Percentiles rank a stretch among this genome's conserved stretches.
Evolutionary conservation across 1,284 basidiomycete species (phyloP).

Genomic region (Porodaedalea pini): DNA sequence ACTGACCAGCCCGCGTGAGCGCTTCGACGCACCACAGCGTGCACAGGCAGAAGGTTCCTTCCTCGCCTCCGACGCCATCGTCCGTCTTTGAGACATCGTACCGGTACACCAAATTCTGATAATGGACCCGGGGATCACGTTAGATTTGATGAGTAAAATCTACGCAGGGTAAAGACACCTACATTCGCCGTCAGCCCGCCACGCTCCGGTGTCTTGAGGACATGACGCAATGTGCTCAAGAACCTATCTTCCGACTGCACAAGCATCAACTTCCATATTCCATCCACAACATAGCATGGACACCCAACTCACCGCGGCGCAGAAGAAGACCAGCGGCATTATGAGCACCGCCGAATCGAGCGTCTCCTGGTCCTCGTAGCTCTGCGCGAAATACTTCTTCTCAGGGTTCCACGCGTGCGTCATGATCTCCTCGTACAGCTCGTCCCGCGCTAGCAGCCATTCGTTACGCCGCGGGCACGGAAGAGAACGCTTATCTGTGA

Average conservation of each 20-base stretch:
- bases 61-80: slow-evolving; percentile 91
- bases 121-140: slow-evolving; percentile 2
- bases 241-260: slow-evolving; percentile 81
- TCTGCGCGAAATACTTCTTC: slow-evolving; percentile 67
- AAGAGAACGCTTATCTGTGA: slow-evolving; percentile 85
- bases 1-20: slow-evolving; percentile 78
- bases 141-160: neutral
- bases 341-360: slow-evolving; percentile 76
- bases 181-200: slow-evolving; percentile 88
- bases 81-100: slow-evolving; percentile 80
- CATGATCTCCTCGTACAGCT: slow-evolving; percentile 85
- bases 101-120: slow-evolving; percentile 68
- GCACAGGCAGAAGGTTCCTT: slow-evolving; percentile 81
- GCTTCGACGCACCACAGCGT: slow-evolving; percentile 87
- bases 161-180: slow-evolving; percentile 24
- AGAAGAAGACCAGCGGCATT: slow-evolving; percentile 88
- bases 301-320: slow-evolving; percentile 52
- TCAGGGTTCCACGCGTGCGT: slow-evolving; percentile 72
- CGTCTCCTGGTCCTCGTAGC: slow-evolving; percentile 69
- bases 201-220: slow-evolving; percentile 79
- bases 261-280: slow-evolving; percentile 9
- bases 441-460: slow-evolving; percentile 76
- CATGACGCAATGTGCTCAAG: slow-evolving; percentile 73
- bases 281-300: neutral
- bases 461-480: slow-evolving; percentile 67